Evolutionary conservation across 192 early-diverging fungal species (phyloP).

Genomic region (Coemansia sp.): DNA sequence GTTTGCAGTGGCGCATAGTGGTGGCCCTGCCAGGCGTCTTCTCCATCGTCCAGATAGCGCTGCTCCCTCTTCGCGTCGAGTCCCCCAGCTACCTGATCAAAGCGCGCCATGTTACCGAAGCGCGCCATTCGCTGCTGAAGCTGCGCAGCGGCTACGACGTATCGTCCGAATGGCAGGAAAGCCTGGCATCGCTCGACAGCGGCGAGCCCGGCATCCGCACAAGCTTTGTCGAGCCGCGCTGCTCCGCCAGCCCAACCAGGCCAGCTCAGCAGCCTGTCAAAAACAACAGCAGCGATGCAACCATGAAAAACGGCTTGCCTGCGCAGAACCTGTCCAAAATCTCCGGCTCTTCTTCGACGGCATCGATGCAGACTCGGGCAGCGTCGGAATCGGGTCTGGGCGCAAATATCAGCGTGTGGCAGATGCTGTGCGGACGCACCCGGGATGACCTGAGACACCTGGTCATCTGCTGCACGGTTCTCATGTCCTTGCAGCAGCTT

Average conservation of each 20-base stretch:
- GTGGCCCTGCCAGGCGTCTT: constrained; percentile 60
- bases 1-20: constrained; percentile 68
- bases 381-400: constrained; percentile 1
- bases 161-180: constrained; percentile 60
- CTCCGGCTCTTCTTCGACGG: not conserved
- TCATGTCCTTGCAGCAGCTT: constrained; percentile 70
- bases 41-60: constrained; percentile 59
- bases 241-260: not conserved
- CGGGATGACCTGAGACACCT: constrained; percentile 47
- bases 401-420: constrained; percentile 12
- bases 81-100: constrained; percentile 68
- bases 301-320: constrained; percentile 11
- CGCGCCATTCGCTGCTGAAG: constrained; percentile 60
- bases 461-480: constrained; percentile 53
- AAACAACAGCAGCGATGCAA: constrained; percentile 21
- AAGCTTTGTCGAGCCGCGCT: not conserved
- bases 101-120: constrained; percentile 59
- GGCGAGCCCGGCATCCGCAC: not conserved
- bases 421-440: constrained; percentile 34
- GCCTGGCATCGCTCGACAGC: constrained; percentile 38
- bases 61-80: constrained; percentile 65
- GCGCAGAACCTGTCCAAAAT: not conserved
- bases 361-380: constrained; percentile 6
- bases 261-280: constrained; percentile 1
- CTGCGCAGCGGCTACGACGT: constrained; percentile 61